These are phyloP conservation scores for Rhynchospora pubera DNA, from an alignment of 176 grass and related monocot genomes.

Conservation along the genomic window DNA sequence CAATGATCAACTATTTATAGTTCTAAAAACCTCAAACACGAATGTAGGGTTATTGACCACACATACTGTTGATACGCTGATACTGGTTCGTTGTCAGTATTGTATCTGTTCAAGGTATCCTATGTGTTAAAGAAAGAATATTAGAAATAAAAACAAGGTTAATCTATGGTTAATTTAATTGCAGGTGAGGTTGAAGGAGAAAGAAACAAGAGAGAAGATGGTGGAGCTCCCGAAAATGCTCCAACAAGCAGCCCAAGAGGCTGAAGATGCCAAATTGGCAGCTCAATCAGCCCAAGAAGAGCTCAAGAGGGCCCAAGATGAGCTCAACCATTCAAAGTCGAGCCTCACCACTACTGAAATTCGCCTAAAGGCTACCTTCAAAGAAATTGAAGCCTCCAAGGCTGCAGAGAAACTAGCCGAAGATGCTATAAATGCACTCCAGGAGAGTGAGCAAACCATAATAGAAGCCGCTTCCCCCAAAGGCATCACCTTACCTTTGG, in stretches of 20 bases:
- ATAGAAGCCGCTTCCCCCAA: conserved; percentile 46
- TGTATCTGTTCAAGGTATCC: not conserved
- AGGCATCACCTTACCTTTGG: conserved; percentile 49
- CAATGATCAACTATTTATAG: not conserved
- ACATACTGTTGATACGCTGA: not conserved
- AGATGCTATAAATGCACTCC: conserved; percentile 59
- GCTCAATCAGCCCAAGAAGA: conserved; percentile 65
- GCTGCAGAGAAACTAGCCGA: conserved; percentile 64
- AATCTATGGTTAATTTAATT: conserved; percentile 10
- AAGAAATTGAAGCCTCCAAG: conserved; percentile 80
- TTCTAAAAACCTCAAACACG: not conserved
- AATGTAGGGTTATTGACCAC: not conserved
- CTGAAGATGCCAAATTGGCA: conserved; percentile 54
- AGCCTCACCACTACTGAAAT: conserved; percentile 50
- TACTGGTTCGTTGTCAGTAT: not conserved
- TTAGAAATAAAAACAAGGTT: not conserved
- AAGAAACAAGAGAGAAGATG: conserved; percentile 54
- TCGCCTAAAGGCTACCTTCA: conserved; percentile 52
- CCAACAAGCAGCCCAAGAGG: conserved; percentile 70
- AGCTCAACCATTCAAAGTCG: conserved; percentile 65
- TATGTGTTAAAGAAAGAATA: not conserved
- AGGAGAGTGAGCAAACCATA: conserved; percentile 60
- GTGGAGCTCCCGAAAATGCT: conserved; percentile 69
- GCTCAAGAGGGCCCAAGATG: conserved; percentile 64
- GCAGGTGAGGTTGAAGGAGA: conserved; percentile 48